phyloP scores from a whole-genome alignment of 202 grass and related monocot species.

The Tripidium arundinaceum region DNA sequence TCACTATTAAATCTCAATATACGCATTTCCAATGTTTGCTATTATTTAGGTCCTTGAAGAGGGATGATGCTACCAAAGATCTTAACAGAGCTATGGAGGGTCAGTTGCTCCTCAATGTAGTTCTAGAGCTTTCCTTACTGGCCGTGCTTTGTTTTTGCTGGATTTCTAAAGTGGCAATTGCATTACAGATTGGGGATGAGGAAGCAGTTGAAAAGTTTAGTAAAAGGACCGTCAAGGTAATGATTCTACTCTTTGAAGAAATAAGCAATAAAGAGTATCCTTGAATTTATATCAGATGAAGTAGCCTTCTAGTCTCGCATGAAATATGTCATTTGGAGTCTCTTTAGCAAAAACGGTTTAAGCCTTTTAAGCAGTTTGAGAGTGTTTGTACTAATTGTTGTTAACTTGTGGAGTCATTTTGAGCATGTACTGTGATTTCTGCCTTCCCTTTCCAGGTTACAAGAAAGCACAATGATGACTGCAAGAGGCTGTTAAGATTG shows the following conservation, averaged over 20 bases:
- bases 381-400: neutral
- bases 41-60: slow-evolving; percentile 65
- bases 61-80: slow-evolving; percentile 64
- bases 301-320: neutral
- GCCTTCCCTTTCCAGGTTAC: slow-evolving; percentile 53
- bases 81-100: slow-evolving; percentile 73
- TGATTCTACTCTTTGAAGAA: slow-evolving; percentile 24
- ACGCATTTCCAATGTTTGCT: slow-evolving; percentile 2
- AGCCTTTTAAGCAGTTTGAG: neutral
- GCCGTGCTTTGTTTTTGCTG: slow-evolving; percentile 12
- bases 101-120: slow-evolving; percentile 30
- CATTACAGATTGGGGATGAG: slow-evolving; percentile 61
- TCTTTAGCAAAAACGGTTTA: neutral
- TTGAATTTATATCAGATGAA: slow-evolving; percentile 24
- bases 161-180: slow-evolving; percentile 32
- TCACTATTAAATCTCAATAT: slow-evolving; percentile 4
- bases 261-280: neutral
- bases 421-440: neutral
- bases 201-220: slow-evolving; percentile 84
- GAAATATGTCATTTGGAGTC: slow-evolving; percentile 3
- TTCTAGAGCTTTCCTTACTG: neutral
- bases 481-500: slow-evolving; percentile 71
- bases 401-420: neutral
- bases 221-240: slow-evolving; percentile 92
- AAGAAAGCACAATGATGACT: slow-evolving; percentile 85